Conservation (phyloP, 768 basidiomycete species). For the Collybia sp. region DNA sequence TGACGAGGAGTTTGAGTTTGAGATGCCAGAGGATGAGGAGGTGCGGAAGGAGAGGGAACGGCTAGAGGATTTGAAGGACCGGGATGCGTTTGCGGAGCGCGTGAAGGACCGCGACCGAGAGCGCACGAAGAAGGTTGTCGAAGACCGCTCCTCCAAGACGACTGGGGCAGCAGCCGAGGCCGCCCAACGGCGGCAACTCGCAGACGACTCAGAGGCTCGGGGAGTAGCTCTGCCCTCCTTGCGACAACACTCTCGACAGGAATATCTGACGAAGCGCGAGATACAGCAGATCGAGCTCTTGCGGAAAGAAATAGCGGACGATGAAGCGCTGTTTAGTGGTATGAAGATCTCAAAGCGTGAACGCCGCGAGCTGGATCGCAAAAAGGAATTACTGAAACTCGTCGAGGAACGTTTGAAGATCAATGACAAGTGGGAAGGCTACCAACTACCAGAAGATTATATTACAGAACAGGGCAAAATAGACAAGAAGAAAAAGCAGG, state of each 20-base stretch:
- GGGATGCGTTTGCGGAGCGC: constrained; percentile 92
- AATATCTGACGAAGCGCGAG: constrained; percentile 96
- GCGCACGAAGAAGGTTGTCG: constrained; percentile 84
- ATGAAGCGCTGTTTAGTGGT: constrained; percentile 84
- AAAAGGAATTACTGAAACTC: constrained; percentile 87
- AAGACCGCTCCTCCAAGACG: constrained; percentile 82
- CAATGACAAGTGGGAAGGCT: constrained; percentile 94
- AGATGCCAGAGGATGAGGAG: constrained; percentile 66
- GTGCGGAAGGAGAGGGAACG: constrained; percentile 68
- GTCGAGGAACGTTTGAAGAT: constrained; percentile 94
- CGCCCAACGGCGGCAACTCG: constrained; percentile 72
- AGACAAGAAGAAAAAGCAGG: constrained; percentile 93
- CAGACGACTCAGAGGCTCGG: constrained; percentile 69
- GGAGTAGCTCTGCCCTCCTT: constrained; percentile 58
- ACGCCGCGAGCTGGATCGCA: constrained; percentile 73
- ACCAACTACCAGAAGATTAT: constrained; percentile 96
- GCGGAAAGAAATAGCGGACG: constrained; percentile 90
- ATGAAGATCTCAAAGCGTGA: constrained; percentile 90
- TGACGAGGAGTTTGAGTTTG: constrained; percentile 38
- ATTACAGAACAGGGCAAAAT: constrained; percentile 98
- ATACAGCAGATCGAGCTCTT: constrained; percentile 92
- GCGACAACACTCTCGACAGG: constrained; percentile 86
- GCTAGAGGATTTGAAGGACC: constrained; percentile 72
- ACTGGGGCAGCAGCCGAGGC: constrained; percentile 79
- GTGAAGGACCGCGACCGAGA: constrained; percentile 79